These are phyloP conservation scores for Myriosclerotinia curreyana DNA, from an alignment of 2,329 filamentous ascomycete species.

Conservation along the genomic window DNA sequence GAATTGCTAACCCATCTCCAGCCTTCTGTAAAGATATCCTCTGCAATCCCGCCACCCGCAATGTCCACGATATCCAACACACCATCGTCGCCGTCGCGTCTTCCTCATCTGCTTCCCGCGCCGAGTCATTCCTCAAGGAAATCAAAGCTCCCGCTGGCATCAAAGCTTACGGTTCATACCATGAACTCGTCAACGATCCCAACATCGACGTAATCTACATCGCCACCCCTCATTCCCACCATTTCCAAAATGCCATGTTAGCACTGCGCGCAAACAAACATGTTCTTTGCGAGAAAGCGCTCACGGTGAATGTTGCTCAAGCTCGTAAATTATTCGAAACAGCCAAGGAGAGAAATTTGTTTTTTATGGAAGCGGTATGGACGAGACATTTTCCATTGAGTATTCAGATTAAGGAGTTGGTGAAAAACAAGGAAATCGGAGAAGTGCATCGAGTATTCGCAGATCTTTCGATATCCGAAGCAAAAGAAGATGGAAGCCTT, in stretches of 20 bases:
- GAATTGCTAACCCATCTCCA: conserved; percentile 29
- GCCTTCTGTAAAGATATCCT: conserved; percentile 63
- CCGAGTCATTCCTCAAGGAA: conserved; percentile 59
- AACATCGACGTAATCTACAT: conserved; percentile 68
- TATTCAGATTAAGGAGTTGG: conserved; percentile 55
- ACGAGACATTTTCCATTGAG: conserved; percentile 68
- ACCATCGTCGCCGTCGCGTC: conserved; percentile 62
- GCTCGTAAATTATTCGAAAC: conserved; percentile 56
- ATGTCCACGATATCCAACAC: conserved; percentile 59
- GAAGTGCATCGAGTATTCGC: conserved; percentile 45
- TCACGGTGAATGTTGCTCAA: conserved; percentile 67
- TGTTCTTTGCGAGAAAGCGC: conserved; percentile 69
- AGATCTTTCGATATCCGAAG: conserved; percentile 46
- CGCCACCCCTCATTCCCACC: conserved; percentile 69
- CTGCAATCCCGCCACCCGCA: conserved; percentile 57
- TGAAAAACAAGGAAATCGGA: conserved; percentile 40
- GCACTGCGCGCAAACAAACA: conserved; percentile 64
- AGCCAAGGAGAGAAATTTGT: conserved; percentile 58
- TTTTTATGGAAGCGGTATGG: conserved; percentile 67
- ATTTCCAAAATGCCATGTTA: conserved; percentile 67
- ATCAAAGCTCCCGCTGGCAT: conserved; percentile 54
- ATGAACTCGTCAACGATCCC: conserved; percentile 61
- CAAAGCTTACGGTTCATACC: conserved; percentile 63
- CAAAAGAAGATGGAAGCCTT: conserved; percentile 51
- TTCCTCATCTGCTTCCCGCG: conserved; percentile 57